These are phyloP conservation scores for Mycena rosella DNA, from an alignment of 768 basidiomycete species.

Conservation along the genomic window DNA sequence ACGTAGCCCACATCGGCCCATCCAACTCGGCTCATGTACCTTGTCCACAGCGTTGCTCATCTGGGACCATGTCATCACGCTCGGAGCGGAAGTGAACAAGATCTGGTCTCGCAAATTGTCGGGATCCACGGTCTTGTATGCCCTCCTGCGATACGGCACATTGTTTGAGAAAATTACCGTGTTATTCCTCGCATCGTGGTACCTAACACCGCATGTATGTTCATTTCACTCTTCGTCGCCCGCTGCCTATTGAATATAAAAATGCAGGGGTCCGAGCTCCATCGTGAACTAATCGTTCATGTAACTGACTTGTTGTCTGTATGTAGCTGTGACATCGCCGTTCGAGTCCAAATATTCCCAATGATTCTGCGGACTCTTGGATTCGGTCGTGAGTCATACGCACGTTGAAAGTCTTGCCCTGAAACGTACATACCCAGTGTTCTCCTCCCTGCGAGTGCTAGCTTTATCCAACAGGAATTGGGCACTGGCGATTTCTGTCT, in stretches of 20 bases:
- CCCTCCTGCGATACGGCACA: conserved; percentile 46
- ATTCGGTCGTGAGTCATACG: conserved; percentile 35
- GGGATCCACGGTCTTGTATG: conserved; percentile 44
- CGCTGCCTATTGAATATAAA: neutral
- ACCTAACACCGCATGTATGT: conserved; percentile 46
- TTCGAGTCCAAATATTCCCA: conserved; percentile 48
- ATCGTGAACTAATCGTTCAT: too few relatives aligned
- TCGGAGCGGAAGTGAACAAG: conserved; percentile 42
- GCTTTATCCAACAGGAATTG: conserved; percentile 43
- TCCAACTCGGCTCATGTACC: neutral
- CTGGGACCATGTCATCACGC: conserved; percentile 47
- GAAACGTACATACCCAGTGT: conserved; percentile 37
- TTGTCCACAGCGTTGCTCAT: conserved; percentile 43
- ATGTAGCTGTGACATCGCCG: conserved; percentile 46
- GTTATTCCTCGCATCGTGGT: conserved; percentile 49
- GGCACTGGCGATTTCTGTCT: conserved; percentile 42
- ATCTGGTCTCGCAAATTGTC: conserved; percentile 48
- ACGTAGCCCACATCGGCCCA: conserved; percentile 12
- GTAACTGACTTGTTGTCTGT: neutral
- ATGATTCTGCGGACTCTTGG: conserved; percentile 46
- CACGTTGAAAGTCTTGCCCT: neutral
- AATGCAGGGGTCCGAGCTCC: conserved; percentile 15
- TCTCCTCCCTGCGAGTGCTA: conserved; percentile 47
- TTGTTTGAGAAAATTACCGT: conserved; percentile 47
- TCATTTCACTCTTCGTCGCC: neutral